phyloP scores from a whole-genome alignment of 306 rosid genomes.

The Vigna hirtella region DNA sequence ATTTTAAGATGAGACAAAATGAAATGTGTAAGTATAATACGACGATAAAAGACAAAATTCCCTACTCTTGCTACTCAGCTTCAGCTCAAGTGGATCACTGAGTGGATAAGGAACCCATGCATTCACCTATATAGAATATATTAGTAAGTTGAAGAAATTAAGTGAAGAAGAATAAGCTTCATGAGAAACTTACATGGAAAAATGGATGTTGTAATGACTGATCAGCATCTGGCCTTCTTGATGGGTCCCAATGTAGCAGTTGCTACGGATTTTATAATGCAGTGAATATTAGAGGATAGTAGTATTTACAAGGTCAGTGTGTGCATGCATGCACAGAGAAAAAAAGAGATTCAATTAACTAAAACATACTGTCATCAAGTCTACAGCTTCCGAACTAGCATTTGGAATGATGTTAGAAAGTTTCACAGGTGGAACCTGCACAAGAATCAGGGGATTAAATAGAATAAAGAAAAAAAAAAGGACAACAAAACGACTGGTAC shows the following conservation, averaged over 20 bases:
- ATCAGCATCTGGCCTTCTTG: conserved; percentile 79
- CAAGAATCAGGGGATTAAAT: conserved; percentile 31
- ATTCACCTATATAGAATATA: conserved; percentile 58
- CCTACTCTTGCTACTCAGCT: conserved; percentile 77
- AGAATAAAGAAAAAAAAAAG: conserved; percentile 25
- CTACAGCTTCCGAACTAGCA: conserved; percentile 84
- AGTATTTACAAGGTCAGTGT: conserved; percentile 23
- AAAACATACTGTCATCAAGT: conserved; percentile 70
- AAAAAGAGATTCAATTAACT: conserved; percentile 26
- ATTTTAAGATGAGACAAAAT: conserved; percentile 18
- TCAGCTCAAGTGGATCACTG: conserved; percentile 79
- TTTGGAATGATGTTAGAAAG: conserved; percentile 76
- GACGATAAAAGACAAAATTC: conserved; percentile 27
- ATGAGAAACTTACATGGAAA: conserved; percentile 65
- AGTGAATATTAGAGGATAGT: conserved; percentile 33
- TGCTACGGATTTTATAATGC: conserved; percentile 53
- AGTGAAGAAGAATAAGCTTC: conserved; percentile 35
- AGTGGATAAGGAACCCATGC: conserved; percentile 65
- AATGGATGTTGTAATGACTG: conserved; percentile 81
- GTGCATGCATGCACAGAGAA: background rate
- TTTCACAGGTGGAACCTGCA: conserved; percentile 70
- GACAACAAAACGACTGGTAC: conserved; percentile 14
- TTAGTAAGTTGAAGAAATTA: conserved; percentile 44
- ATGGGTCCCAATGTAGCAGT: conserved; percentile 85
- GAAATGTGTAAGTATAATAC: conserved; percentile 9